phyloP scores from a whole-genome alignment of 768 basidiomycete genomes.

The Leccinum subgranulosum region DNA sequence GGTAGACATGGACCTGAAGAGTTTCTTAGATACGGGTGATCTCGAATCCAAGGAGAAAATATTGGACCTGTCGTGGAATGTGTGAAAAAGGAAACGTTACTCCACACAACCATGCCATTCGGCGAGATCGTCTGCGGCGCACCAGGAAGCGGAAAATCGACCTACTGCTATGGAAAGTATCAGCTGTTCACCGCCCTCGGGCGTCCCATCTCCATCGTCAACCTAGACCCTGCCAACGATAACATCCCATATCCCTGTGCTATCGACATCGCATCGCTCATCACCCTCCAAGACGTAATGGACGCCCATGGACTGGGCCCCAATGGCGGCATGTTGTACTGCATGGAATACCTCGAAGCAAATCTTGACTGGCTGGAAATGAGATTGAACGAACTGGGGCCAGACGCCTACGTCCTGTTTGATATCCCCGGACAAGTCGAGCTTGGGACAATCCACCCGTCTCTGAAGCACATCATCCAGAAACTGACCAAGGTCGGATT shows the following conservation, averaged over 20 bases:
- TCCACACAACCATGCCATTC: conserved; percentile 60
- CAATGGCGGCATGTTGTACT: conserved; percentile 95
- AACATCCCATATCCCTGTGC: conserved; percentile 89
- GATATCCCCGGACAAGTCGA: conserved; percentile 98
- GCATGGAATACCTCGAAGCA: conserved; percentile 94
- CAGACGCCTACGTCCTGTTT: conserved; percentile 85
- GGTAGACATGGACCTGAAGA: background rate
- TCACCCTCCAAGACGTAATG: conserved; percentile 89
- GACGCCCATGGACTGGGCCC: conserved; percentile 80
- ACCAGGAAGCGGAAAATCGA: conserved; percentile 85
- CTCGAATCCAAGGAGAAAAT: too few relatives aligned
- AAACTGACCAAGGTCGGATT: conserved; percentile 72
- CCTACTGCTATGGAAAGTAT: conserved; percentile 83
- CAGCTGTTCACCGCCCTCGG: conserved; percentile 85
- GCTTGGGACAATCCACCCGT: conserved; percentile 92
- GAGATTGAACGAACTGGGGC: conserved; percentile 58
- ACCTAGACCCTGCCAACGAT: conserved; percentile 94
- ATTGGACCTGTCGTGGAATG: too few relatives aligned
- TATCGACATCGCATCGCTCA: conserved; percentile 78
- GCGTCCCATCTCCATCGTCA: conserved; percentile 86
- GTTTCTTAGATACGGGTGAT: background rate
- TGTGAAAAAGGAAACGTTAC: background rate
- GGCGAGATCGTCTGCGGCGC: conserved; percentile 86
- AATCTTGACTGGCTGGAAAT: conserved; percentile 89
- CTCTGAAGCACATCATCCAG: conserved; percentile 74